Base-by-base conservation (phyloP, 1,139 yeast genomes). In the Taphrina betulina region DNA sequence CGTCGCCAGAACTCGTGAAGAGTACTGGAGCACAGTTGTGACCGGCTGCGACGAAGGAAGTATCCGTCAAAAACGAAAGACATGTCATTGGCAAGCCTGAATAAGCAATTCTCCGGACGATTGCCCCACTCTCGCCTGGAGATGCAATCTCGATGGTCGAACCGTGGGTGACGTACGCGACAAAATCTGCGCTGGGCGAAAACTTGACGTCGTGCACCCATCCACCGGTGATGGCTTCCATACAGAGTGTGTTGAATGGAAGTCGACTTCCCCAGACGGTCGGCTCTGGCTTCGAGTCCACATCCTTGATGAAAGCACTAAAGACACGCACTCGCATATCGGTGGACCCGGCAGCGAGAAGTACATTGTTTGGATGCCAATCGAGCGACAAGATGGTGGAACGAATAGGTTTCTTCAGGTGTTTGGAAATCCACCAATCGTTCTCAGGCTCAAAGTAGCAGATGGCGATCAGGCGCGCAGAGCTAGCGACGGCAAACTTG, bases 351-450 rank as follows among this genome's bases (percentile, higher is more conserved):
- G 86, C 78, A 2, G 95, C 95, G 62, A 94, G 75, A 60, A 94
- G 75, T 17, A 92, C 95, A 63, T 84, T 85, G 71, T 94, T 94
- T 59, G 90, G 92, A 69, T 94, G 98, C 99, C 99, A 94, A 60
- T 84, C 85, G 55, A 92, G 77, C 42, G 86, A 78, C 63, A 92
- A 78, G 63, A 92, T 79, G 40, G 97, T 88, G 8, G 96, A 86
- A 68, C 85, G 84, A 64, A 90, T 77, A 16, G 96, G 96, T 71
- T 87, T 88, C 75, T 89, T 89, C 72, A 94, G 71, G 72, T 92
- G 98, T 72, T 90, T 92, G 19, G 97, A 88, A 53, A 92, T 90
- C 99, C 99, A 94, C 99, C 99, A 94, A 69, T 94, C 95, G 70
- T 92, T 92, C 66, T 90, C 96, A 61, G 78, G 85, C 70, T 94